Conservation (phyloP, 176 grass and related monocot genomes). For the Cymbopogon citratus region DNA sequence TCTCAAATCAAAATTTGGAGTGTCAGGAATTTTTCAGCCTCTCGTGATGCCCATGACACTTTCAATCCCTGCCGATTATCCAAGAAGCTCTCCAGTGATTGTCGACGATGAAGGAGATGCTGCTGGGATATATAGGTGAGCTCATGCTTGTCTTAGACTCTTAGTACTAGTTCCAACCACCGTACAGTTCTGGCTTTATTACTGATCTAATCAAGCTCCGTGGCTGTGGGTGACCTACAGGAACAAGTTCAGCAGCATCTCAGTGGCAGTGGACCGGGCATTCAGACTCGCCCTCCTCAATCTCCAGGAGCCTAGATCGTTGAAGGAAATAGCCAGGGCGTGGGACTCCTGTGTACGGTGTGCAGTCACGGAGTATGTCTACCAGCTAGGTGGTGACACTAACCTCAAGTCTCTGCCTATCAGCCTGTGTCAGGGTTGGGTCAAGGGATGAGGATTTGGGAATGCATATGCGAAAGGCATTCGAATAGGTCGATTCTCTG, state of each 20-base stretch:
- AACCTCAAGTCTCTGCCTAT: neutral
- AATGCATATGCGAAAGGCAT: neutral
- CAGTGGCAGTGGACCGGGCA: neutral
- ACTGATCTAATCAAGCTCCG: neutral
- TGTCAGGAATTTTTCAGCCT: neutral
- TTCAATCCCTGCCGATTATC: slow-evolving; percentile 23
- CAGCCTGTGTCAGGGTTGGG: neutral
- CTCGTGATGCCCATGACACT: neutral
- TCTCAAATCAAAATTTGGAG: neutral
- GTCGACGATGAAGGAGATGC: neutral
- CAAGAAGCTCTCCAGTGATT: slow-evolving; percentile 19
- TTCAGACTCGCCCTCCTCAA: neutral
- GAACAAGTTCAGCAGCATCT: neutral
- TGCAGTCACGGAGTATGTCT: neutral
- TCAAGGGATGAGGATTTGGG: neutral
- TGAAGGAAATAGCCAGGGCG: neutral
- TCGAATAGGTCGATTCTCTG: neutral
- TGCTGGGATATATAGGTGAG: neutral
- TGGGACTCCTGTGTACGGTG: slow-evolving; percentile 11
- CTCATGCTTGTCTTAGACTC: neutral
- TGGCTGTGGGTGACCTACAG: neutral
- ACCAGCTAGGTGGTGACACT: neutral
- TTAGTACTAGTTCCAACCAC: neutral
- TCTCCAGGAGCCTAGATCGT: neutral
- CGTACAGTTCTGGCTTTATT: neutral